These are phyloP conservation scores for Chlorella ohadii DNA, from an alignment of 139 green algal genomes.

Conservation along the genomic window DNA sequence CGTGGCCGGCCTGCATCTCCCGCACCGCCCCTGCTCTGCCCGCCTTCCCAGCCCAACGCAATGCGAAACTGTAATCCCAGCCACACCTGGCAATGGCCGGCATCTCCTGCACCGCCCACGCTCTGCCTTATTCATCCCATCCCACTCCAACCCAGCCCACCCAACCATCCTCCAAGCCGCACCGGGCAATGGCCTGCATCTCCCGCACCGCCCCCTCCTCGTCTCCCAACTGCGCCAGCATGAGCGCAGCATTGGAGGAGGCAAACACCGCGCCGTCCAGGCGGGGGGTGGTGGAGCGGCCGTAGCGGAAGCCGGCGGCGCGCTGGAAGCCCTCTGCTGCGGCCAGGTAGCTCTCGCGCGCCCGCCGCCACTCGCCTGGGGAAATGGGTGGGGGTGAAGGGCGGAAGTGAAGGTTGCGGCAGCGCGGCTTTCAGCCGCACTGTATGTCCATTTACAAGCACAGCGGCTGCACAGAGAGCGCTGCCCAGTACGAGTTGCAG, in stretches of 20 bases:
- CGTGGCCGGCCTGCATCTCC: too few relatives aligned
- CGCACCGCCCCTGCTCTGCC: too few relatives aligned
- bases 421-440: too few relatives aligned
- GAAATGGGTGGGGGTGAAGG: neutral
- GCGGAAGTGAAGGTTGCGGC: neutral
- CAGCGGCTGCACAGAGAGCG: neutral
- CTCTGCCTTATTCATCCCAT: too few relatives aligned
- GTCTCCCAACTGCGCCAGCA: slow-evolving; percentile 79
- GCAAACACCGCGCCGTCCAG: slow-evolving; percentile 73
- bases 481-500: neutral
- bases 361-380: slow-evolving; percentile 37
- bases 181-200: slow-evolving; percentile 41
- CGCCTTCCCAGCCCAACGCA: too few relatives aligned
- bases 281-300: slow-evolving; percentile 61
- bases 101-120: too few relatives aligned
- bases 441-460: too few relatives aligned
- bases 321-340: slow-evolving; percentile 72
- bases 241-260: slow-evolving; percentile 63
- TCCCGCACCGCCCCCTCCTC: slow-evolving; percentile 62
- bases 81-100: too few relatives aligned
- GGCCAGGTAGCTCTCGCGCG: slow-evolving; percentile 66
- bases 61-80: too few relatives aligned
- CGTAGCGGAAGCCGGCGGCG: slow-evolving; percentile 55
- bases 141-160: too few relatives aligned
- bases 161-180: neutral